phyloP scores from a whole-genome alignment of 179 eudicot genomes.

The Heliamphora pulchella region DNA sequence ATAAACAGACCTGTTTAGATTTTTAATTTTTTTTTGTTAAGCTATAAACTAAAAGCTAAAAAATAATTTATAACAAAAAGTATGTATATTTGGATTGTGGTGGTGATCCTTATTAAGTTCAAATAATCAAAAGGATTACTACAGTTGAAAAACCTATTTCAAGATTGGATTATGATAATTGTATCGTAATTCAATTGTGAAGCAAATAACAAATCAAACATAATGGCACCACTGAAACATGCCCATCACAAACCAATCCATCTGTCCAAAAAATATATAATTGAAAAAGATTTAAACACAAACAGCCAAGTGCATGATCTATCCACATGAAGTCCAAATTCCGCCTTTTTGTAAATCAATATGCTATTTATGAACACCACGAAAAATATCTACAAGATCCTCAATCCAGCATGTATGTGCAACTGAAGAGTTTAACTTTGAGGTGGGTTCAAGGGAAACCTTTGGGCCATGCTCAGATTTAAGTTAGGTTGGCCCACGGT shows the following conservation, averaged over 20 bases:
- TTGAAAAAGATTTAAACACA: background rate
- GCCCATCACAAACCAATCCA: background rate
- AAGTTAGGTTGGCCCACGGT: background rate
- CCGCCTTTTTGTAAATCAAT: background rate
- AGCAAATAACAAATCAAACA: background rate
- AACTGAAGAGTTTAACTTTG: background rate
- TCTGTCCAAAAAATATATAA: background rate
- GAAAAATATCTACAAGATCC: slow-evolving; percentile 2
- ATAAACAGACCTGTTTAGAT: too few species aligned
- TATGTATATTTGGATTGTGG: too few species aligned
- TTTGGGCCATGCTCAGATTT: background rate
- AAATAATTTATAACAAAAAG: too few species aligned
- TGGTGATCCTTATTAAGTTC: too few species aligned
- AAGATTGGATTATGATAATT: too few species aligned
- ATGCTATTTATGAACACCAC: background rate
- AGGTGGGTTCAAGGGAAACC: background rate
- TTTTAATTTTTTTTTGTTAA: too few species aligned
- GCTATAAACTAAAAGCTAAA: too few species aligned
- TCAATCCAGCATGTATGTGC: background rate
- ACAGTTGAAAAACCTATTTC: too few species aligned
- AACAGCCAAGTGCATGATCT: background rate
- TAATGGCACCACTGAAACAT: background rate
- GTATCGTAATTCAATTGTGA: too few species aligned
- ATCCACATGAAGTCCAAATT: background rate
- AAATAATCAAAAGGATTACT: too few species aligned